Evolutionary conservation across 208 protist genomes (phyloP), one percentile per base, ranked within the genome.

Genomic region (Herpetomonas samuelpessoai): DNA sequence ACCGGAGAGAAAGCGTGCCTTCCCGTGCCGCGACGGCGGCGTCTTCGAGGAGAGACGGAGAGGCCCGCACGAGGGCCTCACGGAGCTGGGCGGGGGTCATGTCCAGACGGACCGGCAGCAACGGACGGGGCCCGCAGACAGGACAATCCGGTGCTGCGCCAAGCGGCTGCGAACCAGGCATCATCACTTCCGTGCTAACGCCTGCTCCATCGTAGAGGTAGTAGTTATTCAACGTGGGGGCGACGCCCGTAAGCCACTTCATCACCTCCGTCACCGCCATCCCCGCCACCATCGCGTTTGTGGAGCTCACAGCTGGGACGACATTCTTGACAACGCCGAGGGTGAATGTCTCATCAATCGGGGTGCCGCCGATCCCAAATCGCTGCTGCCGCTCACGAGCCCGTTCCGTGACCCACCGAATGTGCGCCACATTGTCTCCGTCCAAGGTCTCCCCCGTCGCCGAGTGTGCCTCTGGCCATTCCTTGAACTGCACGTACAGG

Each of bases 221-320:
- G 74, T 97, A 98, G 80, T 98, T 98, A 58, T 97, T 65, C 57
- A 99, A 53, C 24, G 53, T 61, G 12, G 70, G 56, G 14, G 72
- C 68, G 30, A 77, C 72, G 41, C 83, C 83, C 6, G 88, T 98
- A 9, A 95, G 70, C 10, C 97, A 68, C 74, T 99, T 99, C 31
- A 99, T 60, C 3, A 84, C 80, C 73, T 99, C 97, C 28, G 91
- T 92, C 3, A 95, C 88, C 26, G 91, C 97, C 27, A 90, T 81
- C 18, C 87, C 89, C 12, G 96, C 89, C 21, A 99, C 92, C 38
- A 99, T 83, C 21, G 98, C 96, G 71, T 99, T 99, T 26, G 98
- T 99, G 39, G 97, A 98, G 29, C 97, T 96, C 27, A 99, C 98
- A 0, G 98, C 98, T 1, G 98, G 98, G 62, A 99, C 98, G 55